phyloP scores from a whole-genome alignment of 345 rosid species.

The Stellera chamaejasme region DNA sequence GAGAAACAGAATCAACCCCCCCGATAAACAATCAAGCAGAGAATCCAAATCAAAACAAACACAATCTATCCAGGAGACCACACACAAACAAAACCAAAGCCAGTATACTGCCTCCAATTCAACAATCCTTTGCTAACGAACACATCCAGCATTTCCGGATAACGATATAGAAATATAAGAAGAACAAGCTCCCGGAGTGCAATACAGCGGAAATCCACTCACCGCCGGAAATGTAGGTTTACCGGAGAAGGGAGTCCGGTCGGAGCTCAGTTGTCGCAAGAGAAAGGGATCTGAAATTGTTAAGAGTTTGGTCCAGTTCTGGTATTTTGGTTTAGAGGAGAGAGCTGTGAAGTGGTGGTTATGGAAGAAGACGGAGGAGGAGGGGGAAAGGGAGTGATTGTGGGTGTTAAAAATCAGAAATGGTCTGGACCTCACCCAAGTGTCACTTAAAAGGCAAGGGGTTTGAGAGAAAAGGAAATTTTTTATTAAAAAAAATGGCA shows the following conservation, averaged over 20 bases:
- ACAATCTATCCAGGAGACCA: slow-evolving; percentile 1
- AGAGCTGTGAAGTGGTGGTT: slow-evolving; percentile 1
- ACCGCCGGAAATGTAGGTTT: slow-evolving; percentile 36
- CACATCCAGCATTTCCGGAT: background rate
- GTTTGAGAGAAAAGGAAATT: slow-evolving; percentile 14
- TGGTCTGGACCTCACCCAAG: slow-evolving; percentile 14
- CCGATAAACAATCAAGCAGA: background rate
- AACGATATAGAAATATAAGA: background rate
- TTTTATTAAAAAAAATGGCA: background rate
- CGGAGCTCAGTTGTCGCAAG: slow-evolving; percentile 1
- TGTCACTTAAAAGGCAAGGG: slow-evolving; percentile 33
- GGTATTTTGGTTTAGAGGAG: background rate
- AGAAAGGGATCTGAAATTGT: slow-evolving; percentile 22
- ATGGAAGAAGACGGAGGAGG: slow-evolving; percentile 14
- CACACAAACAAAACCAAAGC: slow-evolving; percentile 2
- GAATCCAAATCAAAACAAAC: slow-evolving; percentile 1
- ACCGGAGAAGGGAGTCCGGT: background rate
- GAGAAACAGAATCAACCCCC: background rate
- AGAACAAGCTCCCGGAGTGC: background rate
- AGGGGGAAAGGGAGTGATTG: slow-evolving; percentile 3
- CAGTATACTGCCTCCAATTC: slow-evolving; percentile 1
- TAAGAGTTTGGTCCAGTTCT: background rate
- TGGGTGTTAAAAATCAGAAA: slow-evolving; percentile 21
- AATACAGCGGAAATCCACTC: slow-evolving; percentile 13
- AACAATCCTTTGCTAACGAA: background rate